phyloP scores from a whole-genome alignment of 208 protist species.

The Zelonia costaricensis region DNA sequence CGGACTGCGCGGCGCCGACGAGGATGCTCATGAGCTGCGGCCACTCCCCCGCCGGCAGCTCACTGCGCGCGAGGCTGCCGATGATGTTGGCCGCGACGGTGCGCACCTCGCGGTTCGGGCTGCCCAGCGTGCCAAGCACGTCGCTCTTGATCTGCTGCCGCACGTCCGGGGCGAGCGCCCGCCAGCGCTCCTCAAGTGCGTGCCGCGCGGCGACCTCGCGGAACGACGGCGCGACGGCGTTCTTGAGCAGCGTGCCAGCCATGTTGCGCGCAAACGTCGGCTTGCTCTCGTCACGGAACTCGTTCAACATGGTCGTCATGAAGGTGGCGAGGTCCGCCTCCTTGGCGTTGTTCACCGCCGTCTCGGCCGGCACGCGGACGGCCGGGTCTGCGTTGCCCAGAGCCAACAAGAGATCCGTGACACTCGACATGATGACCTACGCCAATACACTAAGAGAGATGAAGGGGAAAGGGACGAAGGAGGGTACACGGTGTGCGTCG shows the following conservation, averaged over 20 bases:
- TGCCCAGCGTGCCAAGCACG: conserved; percentile 83
- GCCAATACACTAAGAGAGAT: too few species aligned
- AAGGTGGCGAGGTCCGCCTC: conserved; percentile 81
- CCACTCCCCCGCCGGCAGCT: conserved; percentile 95
- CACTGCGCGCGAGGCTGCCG: conserved; percentile 95
- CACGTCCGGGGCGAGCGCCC: conserved; percentile 47
- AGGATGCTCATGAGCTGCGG: conserved; percentile 90
- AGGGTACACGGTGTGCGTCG: too few species aligned
- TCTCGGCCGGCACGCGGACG: conserved; percentile 77
- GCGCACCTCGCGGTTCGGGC: conserved; percentile 77
- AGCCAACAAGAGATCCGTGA: conserved; percentile 74
- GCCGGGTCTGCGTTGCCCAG: conserved; percentile 68
- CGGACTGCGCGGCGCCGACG: conserved; percentile 54
- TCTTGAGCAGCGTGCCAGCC: conserved; percentile 95
- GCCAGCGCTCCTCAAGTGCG: conserved; percentile 71
- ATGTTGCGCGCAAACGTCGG: conserved; percentile 80
- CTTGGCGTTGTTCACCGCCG: conserved; percentile 64
- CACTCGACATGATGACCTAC: conserved; percentile 50
- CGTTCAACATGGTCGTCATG: conserved; percentile 80
- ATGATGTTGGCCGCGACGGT: conserved; percentile 94
- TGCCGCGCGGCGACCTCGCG: conserved; percentile 72
- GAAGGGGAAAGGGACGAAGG: too few species aligned
- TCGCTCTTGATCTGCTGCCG: conserved; percentile 69
- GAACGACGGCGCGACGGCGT: conserved; percentile 91
- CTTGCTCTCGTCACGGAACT: conserved; percentile 93